Conservation (phyloP, 1,139 yeast species). For the Candida tropicalis region DNA sequence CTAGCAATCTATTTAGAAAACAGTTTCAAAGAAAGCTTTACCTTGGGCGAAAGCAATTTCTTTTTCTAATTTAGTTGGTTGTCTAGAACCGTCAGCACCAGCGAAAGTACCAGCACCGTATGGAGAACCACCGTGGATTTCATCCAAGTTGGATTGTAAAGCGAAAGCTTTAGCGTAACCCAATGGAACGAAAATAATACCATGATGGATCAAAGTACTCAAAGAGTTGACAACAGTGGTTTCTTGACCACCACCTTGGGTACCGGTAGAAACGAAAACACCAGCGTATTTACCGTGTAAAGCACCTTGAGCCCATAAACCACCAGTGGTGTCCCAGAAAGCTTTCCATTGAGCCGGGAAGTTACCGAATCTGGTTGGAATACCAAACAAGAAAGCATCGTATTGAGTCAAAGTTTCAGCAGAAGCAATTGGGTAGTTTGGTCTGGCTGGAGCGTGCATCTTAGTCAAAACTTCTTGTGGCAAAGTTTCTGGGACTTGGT, state of each 20-base stretch:
- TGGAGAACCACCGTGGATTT: conserved; percentile 76
- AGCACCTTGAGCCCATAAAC: conserved; percentile 78
- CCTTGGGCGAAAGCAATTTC: conserved; percentile 68
- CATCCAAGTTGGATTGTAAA: conserved; percentile 59
- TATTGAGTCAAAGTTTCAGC: conserved; percentile 59
- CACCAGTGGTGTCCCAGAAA: conserved; percentile 83
- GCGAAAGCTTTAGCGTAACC: conserved; percentile 71
- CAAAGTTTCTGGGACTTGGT: conserved; percentile 81
- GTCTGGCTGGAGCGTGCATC: conserved; percentile 66
- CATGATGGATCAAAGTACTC: conserved; percentile 76
- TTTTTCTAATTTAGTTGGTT: conserved; percentile 64
- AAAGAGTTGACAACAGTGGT: conserved; percentile 64
- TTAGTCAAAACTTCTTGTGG: conserved; percentile 58
- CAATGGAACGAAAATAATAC: conserved; percentile 76
- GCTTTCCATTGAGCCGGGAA: conserved; percentile 81
- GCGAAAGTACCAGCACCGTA: too few relatives aligned
- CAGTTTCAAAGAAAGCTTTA: conserved; percentile 32
- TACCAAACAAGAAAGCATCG: conserved; percentile 79
- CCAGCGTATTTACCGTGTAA: conserved; percentile 78
- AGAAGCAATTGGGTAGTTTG: conserved; percentile 71
- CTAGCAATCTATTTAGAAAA: neutral
- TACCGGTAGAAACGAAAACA: conserved; percentile 75
- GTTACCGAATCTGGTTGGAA: conserved; percentile 84
- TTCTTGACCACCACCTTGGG: conserved; percentile 88
- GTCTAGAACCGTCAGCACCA: too few relatives aligned